phyloP scores from a whole-genome alignment of 2,329 filamentous ascomycete genomes.

The Thelonectria olida region DNA sequence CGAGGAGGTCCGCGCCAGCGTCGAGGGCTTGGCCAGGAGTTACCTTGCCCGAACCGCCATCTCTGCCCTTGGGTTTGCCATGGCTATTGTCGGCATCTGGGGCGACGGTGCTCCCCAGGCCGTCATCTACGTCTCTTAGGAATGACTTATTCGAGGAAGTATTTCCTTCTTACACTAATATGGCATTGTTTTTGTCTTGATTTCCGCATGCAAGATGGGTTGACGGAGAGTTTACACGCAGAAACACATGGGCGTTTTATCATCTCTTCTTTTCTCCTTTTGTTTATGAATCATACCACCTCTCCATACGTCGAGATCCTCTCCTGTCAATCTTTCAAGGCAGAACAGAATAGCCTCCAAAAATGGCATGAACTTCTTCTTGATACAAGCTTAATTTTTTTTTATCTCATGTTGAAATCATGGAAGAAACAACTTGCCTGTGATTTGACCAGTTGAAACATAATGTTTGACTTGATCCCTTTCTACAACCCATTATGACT shows the following conservation, averaged over 20 bases:
- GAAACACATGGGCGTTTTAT: constrained; percentile 31
- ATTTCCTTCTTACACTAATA: constrained; percentile 12
- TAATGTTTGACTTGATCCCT: no score
- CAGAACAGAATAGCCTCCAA: constrained; percentile 10
- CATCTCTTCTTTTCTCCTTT: neutral
- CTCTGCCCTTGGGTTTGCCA: constrained; percentile 65
- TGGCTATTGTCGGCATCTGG: constrained; percentile 73
- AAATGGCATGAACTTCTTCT: neutral
- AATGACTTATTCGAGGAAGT: neutral
- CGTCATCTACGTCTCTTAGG: constrained; percentile 46
- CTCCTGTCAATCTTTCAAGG: constrained; percentile 28
- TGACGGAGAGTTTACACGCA: constrained; percentile 26
- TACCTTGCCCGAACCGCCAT: constrained; percentile 64
- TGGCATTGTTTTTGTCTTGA: constrained; percentile 7
- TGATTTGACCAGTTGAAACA: no score
- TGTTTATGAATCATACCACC: constrained; percentile 4
- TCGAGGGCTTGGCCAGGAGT: constrained; percentile 64
- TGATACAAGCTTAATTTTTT: neutral
- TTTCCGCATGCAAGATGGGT: constrained; percentile 18
- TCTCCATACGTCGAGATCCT: constrained; percentile 18
- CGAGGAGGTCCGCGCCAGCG: constrained; percentile 67
- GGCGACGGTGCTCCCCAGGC: constrained; percentile 62
- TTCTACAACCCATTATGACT: no score
- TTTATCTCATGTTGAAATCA: no score
- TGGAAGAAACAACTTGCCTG: no score